These are phyloP conservation scores for Hypoxylon sp. DNA, from an alignment of 2,329 filamentous ascomycete species.

Conservation along the genomic window DNA sequence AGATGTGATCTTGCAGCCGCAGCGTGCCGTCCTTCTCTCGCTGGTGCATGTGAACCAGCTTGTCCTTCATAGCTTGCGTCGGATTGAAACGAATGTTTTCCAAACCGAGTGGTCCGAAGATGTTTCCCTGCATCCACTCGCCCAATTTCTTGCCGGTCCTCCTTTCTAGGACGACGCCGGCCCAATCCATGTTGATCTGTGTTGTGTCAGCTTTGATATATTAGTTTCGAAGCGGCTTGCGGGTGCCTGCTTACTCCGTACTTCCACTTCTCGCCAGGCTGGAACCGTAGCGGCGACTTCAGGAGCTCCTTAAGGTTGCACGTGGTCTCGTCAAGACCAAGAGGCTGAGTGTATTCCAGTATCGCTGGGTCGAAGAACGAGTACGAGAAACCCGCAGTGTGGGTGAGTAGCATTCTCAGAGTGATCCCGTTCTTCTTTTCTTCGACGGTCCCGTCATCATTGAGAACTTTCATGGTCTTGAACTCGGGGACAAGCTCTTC, in stretches of 20 bases:
- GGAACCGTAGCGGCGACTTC: constrained; percentile 64
- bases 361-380: constrained; percentile 61
- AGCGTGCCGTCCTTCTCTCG: constrained; percentile 56
- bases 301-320: constrained; percentile 61
- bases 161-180: constrained; percentile 58
- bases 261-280: constrained; percentile 69
- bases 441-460: constrained; percentile 49
- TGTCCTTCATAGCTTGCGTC: constrained; percentile 59
- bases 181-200: constrained; percentile 63
- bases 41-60: constrained; percentile 65
- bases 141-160: constrained; percentile 54
- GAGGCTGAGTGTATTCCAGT: constrained; percentile 56
- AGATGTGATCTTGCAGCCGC: constrained; percentile 58
- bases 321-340: constrained; percentile 66
- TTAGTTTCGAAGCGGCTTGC: background rate
- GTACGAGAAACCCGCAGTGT: constrained; percentile 67
- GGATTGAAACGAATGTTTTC: constrained; percentile 66
- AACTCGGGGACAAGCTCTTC: constrained; percentile 61
- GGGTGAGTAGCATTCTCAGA: constrained; percentile 64
- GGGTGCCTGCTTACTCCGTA: constrained; percentile 59
- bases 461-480: constrained; percentile 55
- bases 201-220: background rate
- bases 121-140: constrained; percentile 57
- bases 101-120: constrained; percentile 58
- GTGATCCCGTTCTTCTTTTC: constrained; percentile 61